Evolutionary conservation across 2,329 filamentous ascomycete species (phyloP), one percentile per base, ranked within the genome.

Genomic region (Epichloe aotearoae): DNA sequence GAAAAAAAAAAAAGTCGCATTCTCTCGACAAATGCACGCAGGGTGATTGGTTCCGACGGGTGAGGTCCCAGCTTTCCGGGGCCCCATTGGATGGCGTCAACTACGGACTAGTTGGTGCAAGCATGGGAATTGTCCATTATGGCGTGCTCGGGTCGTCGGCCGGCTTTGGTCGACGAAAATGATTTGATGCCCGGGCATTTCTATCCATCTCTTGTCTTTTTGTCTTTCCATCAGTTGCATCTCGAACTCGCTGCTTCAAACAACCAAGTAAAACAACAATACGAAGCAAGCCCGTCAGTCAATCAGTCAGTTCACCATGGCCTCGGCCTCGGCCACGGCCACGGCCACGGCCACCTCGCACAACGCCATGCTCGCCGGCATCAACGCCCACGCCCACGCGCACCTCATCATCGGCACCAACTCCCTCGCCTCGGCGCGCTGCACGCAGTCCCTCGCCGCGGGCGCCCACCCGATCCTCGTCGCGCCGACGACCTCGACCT

Each of bases 391-490:
- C 47, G 76, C 72, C 46, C 84, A 88, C 62, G 67, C 90, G 40
- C 93, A 98, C 65, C 75, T 98, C 52, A 80, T 98, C 60, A 68
- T 97, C 55, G 93, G 93, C 53, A 83, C 84, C 36, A 93, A 90
- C 61, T 82, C 91, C 14, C 77, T 98, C 40, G 91, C 93, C n/a
- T 84, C 85, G 49, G 79, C 88, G 34, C 80, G 93, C 59, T 94
- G 87, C 69, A 71, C 77, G 12, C 86, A 88, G 62, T 90, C 88
- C 3, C 69, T 96, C 47, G 79, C 84, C 60, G 86, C 88, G 15
- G 91, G 91, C 59, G 93, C 93, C 47, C 79, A 68, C 45, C 88
- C 93, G 0, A 77, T 93, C 41, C 70, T 97, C 43, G 75, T 98
- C 60, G 82, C 88, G 3, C 83, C 88, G 0, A 76, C 77, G 50